Base-by-base conservation (phyloP, 345 rosid genomes). In the Euphorbia pulcherrima region DNA sequence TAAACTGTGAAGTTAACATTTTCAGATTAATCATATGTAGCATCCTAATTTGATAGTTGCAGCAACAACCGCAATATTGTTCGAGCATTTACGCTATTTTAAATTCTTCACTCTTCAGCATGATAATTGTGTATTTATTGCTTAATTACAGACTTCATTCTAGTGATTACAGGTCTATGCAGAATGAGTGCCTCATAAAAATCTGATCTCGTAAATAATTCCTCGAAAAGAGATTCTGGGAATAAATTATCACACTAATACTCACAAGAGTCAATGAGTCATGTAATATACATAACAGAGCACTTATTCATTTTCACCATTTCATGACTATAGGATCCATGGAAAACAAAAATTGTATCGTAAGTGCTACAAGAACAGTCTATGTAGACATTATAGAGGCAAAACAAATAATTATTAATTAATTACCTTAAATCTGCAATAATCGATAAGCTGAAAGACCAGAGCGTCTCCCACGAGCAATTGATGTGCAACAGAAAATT, bases 381-480 rank as follows among this genome's bases (percentile, higher is more conserved):
- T 53, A 28, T 16, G 61, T 21, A 57, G 56, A 54, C 10, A 59
- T 29, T 21, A 27, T 30, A 65, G 62, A 74, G 44, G 24, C 17
- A 64, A 64, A 14, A 59, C 24, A 58, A 28, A 57, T 52, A 41
- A 66, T n/a, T n/a, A n/a, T n/a, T n/a, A n/a, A n/a, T n/a, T n/a
- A n/a, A n/a, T 64, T 74, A 92, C 97, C 97, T 89, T 92, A 69
- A 92, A 81, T 67, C 72, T 81, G 74, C 80, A 73, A 72, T 78
- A 71, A 60, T 75, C 85, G 75, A 88, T 72, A 78, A 89, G 74
- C 64, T 89, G 92, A 80, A 89, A 92, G 71, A 89, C 82, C 80
- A 92, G 74, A 28, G 80, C 89, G 81, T 92, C 96, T 29, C 98
- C 98, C 74, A 86, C 88, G 1, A 77, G 79, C 83, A 92, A 86